Evolutionary conservation across 257 asterid species (phyloP).

Genomic region (Osmanthus fragrans): DNA sequence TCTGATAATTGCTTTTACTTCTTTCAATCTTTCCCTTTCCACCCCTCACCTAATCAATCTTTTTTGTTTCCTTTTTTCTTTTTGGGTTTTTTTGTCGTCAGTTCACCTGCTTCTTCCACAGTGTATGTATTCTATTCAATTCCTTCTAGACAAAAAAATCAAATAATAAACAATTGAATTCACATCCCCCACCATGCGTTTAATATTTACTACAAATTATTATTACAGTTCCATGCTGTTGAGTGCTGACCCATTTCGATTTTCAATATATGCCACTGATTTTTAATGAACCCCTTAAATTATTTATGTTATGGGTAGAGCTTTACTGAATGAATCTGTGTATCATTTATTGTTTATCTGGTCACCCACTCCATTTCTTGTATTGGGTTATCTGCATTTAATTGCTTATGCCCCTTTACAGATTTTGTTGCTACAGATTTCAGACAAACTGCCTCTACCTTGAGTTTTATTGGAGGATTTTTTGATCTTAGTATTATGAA

Average conservation of each 20-base stretch:
- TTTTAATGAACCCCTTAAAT: constrained; percentile 2
- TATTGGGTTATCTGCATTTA: constrained; percentile 26
- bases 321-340: neutral
- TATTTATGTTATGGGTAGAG: neutral
- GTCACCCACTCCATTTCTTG: constrained; percentile 7
- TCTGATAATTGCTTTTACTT: neutral
- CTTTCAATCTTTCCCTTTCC: neutral
- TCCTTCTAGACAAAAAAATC: neutral
- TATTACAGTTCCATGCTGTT: neutral
- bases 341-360: neutral
- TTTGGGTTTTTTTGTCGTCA: neutral
- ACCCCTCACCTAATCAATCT: constrained; percentile 10
- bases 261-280: neutral
- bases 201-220: constrained; percentile 16
- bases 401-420: constrained; percentile 16
- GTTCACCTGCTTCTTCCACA: neutral
- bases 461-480: constrained; percentile 16
- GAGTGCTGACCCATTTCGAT: neutral
- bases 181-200: constrained; percentile 20
- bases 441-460: constrained; percentile 16
- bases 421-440: constrained; percentile 12
- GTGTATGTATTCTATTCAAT: neutral
- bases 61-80: neutral
- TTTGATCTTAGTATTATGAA: neutral
- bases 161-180: neutral